A percentile compares a stretch with the other conserved stretches of the same genome.
Conservation (phyloP, 495 filamentous ascomycete species). For the Glarea lozoyensis region DNA sequence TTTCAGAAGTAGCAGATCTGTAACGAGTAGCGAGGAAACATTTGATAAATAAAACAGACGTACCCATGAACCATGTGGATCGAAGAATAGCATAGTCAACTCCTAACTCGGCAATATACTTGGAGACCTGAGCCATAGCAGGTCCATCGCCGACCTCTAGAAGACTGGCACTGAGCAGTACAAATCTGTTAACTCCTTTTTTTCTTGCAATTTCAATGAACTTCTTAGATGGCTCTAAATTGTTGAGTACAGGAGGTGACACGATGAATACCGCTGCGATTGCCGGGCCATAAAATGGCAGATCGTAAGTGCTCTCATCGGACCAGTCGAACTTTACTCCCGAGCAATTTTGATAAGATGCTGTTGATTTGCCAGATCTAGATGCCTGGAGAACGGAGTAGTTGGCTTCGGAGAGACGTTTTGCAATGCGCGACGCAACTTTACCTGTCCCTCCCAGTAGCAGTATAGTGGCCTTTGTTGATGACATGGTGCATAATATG, state of each 20-base stretch:
- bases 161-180: constrained; percentile 35
- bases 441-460: constrained; percentile 42
- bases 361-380: constrained; percentile 16
- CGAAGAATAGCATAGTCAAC: constrained; percentile 27
- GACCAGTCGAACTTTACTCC: constrained; percentile 39
- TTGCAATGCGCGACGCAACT: constrained; percentile 31
- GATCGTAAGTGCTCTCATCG: constrained; percentile 30
- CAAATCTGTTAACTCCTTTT: constrained; percentile 27
- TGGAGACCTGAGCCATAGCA: constrained; percentile 27
- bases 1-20: background rate
- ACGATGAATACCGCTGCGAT: constrained; percentile 34
- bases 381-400: constrained; percentile 32
- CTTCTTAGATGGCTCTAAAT: constrained; percentile 29
- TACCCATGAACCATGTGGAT: constrained; percentile 20
- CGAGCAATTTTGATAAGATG: constrained; percentile 4
- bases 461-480: constrained; percentile 25
- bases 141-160: constrained; percentile 27
- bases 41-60: background rate
- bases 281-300: constrained; percentile 20
- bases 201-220: constrained; percentile 30
- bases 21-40: no score
- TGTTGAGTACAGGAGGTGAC: constrained; percentile 15
- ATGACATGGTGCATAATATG: constrained; percentile 12
- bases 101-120: constrained; percentile 28
- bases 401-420: constrained; percentile 23